A percentile compares a stretch with the other conserved stretches of the same genome.
These are phyloP conservation scores for Prinsepia uniflora DNA, from an alignment of 306 rosid species.

Conservation along the genomic window DNA sequence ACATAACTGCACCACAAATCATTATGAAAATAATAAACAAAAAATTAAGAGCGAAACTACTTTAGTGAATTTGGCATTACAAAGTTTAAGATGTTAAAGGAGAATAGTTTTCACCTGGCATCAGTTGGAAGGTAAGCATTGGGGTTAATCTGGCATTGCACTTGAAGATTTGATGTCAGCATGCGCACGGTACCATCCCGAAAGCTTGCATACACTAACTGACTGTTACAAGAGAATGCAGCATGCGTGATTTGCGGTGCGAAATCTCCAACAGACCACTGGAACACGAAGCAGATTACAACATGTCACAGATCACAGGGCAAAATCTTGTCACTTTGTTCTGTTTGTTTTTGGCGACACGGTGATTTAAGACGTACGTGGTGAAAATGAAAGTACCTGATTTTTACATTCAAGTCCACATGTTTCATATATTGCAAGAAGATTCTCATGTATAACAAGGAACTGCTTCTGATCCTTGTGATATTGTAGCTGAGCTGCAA, in stretches of 20 bases:
- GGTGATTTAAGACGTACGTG: not conserved
- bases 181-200: constrained; percentile 61
- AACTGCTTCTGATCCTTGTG: constrained; percentile 74
- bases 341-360: too few species aligned
- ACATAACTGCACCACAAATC: constrained; percentile 35
- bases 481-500: constrained; percentile 76
- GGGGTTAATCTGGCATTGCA: constrained; percentile 75
- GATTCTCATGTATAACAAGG: constrained; percentile 79
- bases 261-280: constrained; percentile 76
- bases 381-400: constrained; percentile 40
- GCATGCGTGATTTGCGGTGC: constrained; percentile 72
- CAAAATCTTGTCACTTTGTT: not conserved
- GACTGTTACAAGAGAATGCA: constrained; percentile 83
- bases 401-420: constrained; percentile 58
- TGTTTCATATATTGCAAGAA: constrained; percentile 66
- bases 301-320: not conserved
- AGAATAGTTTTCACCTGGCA: constrained; percentile 48
- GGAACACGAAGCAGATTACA: constrained; percentile 24
- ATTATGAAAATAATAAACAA: not conserved
- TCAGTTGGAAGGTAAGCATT: constrained; percentile 61
- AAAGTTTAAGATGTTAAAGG: not conserved
- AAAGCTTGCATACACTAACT: constrained; percentile 69
- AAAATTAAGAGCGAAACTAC: too few species aligned
- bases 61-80: not conserved
- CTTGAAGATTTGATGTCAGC: constrained; percentile 59